Conservation (phyloP, 306 rosid genomes). For the Medicago arabica region DNA sequence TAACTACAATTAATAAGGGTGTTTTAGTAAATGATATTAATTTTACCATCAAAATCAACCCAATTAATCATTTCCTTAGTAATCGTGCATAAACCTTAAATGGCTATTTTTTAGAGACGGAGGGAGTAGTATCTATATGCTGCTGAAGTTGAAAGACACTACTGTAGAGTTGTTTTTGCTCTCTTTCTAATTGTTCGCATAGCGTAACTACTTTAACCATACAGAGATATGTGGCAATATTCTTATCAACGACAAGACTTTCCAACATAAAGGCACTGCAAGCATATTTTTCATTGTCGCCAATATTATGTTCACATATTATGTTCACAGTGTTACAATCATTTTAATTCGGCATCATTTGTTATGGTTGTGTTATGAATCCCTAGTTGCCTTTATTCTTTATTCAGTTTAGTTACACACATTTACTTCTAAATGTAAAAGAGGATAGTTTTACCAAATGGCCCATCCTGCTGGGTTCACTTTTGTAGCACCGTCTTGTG, state of each 20-base stretch:
- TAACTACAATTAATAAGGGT: no score
- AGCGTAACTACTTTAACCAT: constrained; percentile 1
- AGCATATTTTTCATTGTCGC: constrained; percentile 14
- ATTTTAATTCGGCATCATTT: constrained; percentile 18
- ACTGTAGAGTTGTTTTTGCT: constrained; percentile 9
- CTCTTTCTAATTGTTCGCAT: constrained; percentile 20
- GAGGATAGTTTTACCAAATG: background rate
- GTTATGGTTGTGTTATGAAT: background rate
- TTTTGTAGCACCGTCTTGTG: constrained; percentile 7
- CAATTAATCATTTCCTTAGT: no score
- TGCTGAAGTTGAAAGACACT: constrained; percentile 15
- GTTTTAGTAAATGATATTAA: no score
- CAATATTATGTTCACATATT: constrained; percentile 11
- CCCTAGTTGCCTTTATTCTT: constrained; percentile 32
- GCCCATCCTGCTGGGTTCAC: constrained; percentile 9
- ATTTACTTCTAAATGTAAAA: constrained; percentile 8
- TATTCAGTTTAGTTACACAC: background rate
- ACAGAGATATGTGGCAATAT: background rate
- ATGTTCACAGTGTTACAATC: constrained; percentile 3
- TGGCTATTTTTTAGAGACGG: no score
- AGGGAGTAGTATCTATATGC: constrained; percentile 14
- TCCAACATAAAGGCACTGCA: background rate
- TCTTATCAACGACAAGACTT: constrained; percentile 3
- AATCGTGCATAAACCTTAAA: no score
- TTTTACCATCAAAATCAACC: no score